Percentiles rank a stretch among this genome's conserved stretches.
These are phyloP conservation scores for Phialocephala subalpina DNA, from an alignment of 2,329 filamentous ascomycete genomes.

Conservation along the genomic window DNA sequence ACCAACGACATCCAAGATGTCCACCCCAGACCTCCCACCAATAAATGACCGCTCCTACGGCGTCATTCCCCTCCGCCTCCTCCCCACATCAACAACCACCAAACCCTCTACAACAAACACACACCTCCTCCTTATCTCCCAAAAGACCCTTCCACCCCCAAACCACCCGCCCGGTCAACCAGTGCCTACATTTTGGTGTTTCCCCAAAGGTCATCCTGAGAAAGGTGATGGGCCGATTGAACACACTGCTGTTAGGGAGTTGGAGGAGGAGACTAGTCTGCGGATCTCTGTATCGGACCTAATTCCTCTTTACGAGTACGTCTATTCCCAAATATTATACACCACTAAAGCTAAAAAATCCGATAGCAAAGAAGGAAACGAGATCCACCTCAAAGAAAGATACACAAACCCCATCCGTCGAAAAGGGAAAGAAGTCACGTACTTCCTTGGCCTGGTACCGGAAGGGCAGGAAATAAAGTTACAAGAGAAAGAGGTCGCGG, in stretches of 20 bases:
- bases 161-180: background rate
- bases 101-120: constrained; percentile 22
- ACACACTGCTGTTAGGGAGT: constrained; percentile 29
- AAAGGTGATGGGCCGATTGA: constrained; percentile 10
- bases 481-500: constrained; percentile 33
- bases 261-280: constrained; percentile 32
- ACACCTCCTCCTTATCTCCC: constrained; percentile 32
- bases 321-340: background rate
- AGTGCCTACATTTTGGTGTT: constrained; percentile 24
- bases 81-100: constrained; percentile 16
- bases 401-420: constrained; percentile 28
- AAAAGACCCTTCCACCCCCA: constrained; percentile 20
- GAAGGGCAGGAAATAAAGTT: constrained; percentile 24
- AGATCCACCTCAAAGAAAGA: constrained; percentile 14
- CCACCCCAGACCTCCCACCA: background rate
- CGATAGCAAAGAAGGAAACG: constrained; percentile 1
- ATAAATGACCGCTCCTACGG: constrained; percentile 35
- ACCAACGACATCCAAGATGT: background rate
- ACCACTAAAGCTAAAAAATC: constrained; percentile 2
- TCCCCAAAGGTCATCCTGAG: constrained; percentile 36
- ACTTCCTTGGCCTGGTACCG: constrained; percentile 24
- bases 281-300: background rate
- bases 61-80: constrained; percentile 22
- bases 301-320: background rate
- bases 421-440: constrained; percentile 31